Evolutionary conservation across 2,329 filamentous ascomycete genomes (phyloP).

Genomic region (Clonostachys sp.): DNA sequence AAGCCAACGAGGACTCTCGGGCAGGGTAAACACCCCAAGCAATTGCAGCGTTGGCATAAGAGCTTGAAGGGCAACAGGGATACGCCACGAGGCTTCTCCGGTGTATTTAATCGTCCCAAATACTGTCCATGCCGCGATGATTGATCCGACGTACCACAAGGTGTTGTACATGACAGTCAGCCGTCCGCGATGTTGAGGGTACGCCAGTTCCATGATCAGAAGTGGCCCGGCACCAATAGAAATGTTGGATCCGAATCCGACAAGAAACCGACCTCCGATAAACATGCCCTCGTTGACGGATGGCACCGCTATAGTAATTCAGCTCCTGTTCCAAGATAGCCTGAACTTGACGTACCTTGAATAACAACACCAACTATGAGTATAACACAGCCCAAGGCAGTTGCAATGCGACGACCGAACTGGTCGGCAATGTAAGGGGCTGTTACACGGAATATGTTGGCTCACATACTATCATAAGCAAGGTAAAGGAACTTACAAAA

Average conservation of each 20-base stretch:
- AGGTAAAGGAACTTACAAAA: neutral
- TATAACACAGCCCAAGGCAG: neutral
- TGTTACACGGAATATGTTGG: neutral
- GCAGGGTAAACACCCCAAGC: constrained; percentile 10
- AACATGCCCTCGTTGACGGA: neutral
- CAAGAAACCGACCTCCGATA: neutral
- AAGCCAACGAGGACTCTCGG: constrained; percentile 44
- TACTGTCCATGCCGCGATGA: constrained; percentile 9
- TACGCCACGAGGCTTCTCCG: neutral
- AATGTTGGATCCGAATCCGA: constrained; percentile 2
- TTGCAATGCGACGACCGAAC: neutral
- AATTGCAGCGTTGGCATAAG: neutral
- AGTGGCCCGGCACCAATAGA: constrained; percentile 5
- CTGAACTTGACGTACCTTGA: neutral
- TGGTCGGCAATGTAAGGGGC: neutral
- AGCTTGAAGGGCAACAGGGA: constrained; percentile 1
- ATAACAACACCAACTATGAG: neutral
- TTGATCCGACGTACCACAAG: constrained; percentile 6
- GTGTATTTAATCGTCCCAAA: constrained; percentile 4
- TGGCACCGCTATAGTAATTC: neutral
- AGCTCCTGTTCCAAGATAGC: too few species aligned
- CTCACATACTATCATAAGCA: too few species aligned
- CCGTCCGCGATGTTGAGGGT: constrained; percentile 2
- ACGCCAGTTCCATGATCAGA: constrained; percentile 6
- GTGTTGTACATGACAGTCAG: constrained; percentile 6